Evolutionary conservation across 441 rosid species (phyloP), one percentile per base, ranked within the genome.

Genomic region (Biscutella laevigata): DNA sequence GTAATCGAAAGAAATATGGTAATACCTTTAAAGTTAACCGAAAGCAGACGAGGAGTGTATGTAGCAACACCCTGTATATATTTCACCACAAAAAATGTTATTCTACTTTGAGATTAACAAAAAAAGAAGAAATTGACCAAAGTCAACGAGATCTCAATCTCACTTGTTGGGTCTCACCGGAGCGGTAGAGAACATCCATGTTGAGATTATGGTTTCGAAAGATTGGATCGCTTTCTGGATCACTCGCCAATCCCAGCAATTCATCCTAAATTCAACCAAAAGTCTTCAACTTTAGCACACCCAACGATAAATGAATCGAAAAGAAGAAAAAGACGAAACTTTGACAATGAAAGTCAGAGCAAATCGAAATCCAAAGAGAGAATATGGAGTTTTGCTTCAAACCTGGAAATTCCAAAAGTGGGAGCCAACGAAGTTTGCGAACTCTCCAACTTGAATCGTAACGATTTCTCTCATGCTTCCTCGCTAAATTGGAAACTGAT

Each of bases 361-460:
- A 0, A 45, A 6, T 25, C 20, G 11, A 63, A 54, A 38, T 24
- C 49, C 54, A 53, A 28, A 4, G 14, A 53, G 5, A 32, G 12
- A 21, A 39, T 36, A 4, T 9, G 25, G 4, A 5, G 14, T 2
- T 34, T 21, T 5, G 41, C 5, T 26, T 10, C 40, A 20, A 45
- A 87, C 95, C 90, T 87, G 98, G 64, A 91, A 83, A 69, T 91
- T 91, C 98, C 98, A 87, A 71, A 87, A 91, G 67, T 91, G 96
- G 44, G 98, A 91, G 50, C 98, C 96, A 12, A 85, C 40, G 64
- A 81, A 91, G 71, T 87, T 91, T 3, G 98, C 90, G 19, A 80
- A 84, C 1, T 77, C 80, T 25, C 95, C 98, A 6, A 78, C 79
- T 75, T 90, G 96, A 36, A 87, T 56, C 20, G 82, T 82, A 40